Base-by-base conservation (phyloP, 805 yeast species). In the Nakazawaea wickerhamii region DNA sequence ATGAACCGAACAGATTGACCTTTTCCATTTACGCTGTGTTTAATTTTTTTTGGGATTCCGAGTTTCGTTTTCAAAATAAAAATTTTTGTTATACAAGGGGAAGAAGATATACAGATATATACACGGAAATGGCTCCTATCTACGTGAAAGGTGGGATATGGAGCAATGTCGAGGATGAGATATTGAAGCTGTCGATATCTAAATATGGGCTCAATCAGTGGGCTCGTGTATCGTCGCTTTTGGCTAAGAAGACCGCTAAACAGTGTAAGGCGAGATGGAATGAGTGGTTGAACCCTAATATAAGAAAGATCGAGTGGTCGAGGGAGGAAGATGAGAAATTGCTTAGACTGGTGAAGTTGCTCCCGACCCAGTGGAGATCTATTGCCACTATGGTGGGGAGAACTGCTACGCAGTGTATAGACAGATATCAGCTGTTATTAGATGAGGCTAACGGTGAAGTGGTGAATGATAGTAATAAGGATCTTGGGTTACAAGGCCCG, bases 291-390 rank as follows among this genome's bases (percentile, higher is more conserved):
- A 83, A 81, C 57, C 97, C 98, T 1, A 60, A 69, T 4, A 71
- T 91, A 38, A 67, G 73, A 54, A 78, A 77, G 48, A 46, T 61
- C 1, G 81, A 73, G 21, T 93, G 96, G 93, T 63, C 83, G 0
- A 66, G 70, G 22, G 81, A 77, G 21, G 95, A 90, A 46, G 99
- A 91, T 58, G 80, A 75, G 35, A 74, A 75, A 55, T 65, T 91
- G 36, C 58, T 89, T 44, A 70, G 74, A 26, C 54, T 88, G 46
- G 89, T 85, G 0, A 74, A 77, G 50, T 60, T 79, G 26, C 64
- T 90, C 50, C 97, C 98, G 1, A 88, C 90, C 48, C 97, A 90
- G 62, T 91, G 99, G 99, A 74, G 95, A 36, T 79, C 93, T 1
- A 85, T 93, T n/a, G 84, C 95, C 1, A 77, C 85, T 5, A 59